These are phyloP conservation scores for Ophiostoma perfectum DNA, from an alignment of 2,329 filamentous ascomycete species.

Conservation along the genomic window DNA sequence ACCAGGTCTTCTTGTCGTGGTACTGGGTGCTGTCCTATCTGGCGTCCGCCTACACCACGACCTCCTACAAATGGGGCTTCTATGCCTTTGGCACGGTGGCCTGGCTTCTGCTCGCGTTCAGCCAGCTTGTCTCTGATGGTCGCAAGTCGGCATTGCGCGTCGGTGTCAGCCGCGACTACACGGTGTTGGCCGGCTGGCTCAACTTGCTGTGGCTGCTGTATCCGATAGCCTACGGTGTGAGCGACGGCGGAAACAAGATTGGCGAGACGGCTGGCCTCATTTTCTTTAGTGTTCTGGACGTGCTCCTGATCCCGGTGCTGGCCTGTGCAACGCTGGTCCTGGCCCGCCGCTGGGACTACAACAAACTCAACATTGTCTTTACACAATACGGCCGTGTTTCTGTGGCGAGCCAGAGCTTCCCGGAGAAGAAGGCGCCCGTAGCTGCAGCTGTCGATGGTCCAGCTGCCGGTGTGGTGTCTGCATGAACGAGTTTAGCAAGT, in stretches of 20 bases:
- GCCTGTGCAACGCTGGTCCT: conserved; percentile 41
- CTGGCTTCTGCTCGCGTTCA: conserved; percentile 42
- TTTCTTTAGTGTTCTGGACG: conserved; percentile 51
- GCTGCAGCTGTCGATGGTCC: conserved; percentile 4
- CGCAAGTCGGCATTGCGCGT: conserved; percentile 38
- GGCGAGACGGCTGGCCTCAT: conserved; percentile 42
- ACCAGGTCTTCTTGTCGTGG: conserved; percentile 46
- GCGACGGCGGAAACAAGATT: conserved; percentile 49
- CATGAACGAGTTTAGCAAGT: background rate
- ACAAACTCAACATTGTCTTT: conserved; percentile 46
- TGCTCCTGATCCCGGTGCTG: conserved; percentile 43
- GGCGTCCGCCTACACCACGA: conserved; percentile 42
- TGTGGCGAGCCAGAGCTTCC: conserved; percentile 39
- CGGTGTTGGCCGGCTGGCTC: conserved; percentile 41
- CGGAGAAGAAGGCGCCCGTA: conserved; percentile 39
- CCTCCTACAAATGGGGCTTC: conserved; percentile 55
- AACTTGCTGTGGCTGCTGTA: conserved; percentile 52
- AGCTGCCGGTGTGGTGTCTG: conserved; percentile 7
- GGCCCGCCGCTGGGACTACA: conserved; percentile 47
- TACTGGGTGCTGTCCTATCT: conserved; percentile 49
- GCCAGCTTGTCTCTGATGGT: conserved; percentile 41
- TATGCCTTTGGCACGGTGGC: conserved; percentile 48
- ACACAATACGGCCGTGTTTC: conserved; percentile 50
- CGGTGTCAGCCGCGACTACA: conserved; percentile 42
- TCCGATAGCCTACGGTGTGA: conserved; percentile 49